Conservation (phyloP, 345 rosid genomes). For the Laguncularia racemosa region DNA sequence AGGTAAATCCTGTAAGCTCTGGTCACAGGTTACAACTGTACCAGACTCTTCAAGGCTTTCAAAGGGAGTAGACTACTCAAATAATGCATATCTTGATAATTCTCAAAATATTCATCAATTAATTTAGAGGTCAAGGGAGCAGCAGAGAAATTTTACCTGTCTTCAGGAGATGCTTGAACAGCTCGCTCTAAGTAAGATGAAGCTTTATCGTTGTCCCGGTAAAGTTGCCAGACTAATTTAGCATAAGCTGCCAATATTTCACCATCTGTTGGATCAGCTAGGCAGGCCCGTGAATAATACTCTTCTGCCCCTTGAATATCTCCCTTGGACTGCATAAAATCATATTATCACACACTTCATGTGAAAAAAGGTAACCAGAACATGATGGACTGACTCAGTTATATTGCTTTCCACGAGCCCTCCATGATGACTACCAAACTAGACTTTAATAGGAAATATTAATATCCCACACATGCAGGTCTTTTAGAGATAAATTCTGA, state of each 20-base stretch:
- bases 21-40: no score
- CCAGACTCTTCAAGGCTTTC: no score
- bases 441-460: no score
- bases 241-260: constrained; percentile 60
- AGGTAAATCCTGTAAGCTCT: no score
- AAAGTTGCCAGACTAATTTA: constrained; percentile 54
- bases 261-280: constrained; percentile 49
- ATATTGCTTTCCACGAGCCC: no score
- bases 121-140: neutral
- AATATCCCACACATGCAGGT: no score
- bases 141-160: constrained; percentile 35
- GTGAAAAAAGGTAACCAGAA: no score
- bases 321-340: constrained; percentile 31
- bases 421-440: no score
- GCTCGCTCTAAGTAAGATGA: constrained; percentile 53
- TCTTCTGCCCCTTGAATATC: constrained; percentile 35
- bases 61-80: neutral
- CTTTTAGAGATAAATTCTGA: no score
- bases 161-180: constrained; percentile 45
- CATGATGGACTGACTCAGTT: no score
- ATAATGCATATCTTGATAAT: neutral
- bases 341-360: no score
- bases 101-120: neutral
- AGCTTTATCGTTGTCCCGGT: constrained; percentile 51
- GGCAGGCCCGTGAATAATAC: constrained; percentile 33